A percentile compares a stretch with the other conserved stretches of the same genome.
Conservation (phyloP, 2,329 filamentous ascomycete genomes). For the Fusarium globosum region DNA sequence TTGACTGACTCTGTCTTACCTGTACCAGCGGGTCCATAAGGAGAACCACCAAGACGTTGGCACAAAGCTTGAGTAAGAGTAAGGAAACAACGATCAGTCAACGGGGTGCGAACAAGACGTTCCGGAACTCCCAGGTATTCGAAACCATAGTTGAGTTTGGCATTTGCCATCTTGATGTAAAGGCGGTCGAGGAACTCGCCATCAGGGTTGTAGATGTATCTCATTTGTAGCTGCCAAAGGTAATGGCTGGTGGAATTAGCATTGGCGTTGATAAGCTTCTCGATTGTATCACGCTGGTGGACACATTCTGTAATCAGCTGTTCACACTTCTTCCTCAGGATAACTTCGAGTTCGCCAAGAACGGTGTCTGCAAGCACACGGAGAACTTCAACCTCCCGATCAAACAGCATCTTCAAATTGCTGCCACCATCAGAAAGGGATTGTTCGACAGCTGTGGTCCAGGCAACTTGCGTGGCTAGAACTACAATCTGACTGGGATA, state of each 20-base stretch:
- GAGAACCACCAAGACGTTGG: slow-evolving; percentile 94
- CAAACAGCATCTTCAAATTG: slow-evolving; percentile 77
- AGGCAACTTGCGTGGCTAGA: slow-evolving; percentile 90
- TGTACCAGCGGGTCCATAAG: slow-evolving; percentile 96
- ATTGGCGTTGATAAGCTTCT: slow-evolving; percentile 81
- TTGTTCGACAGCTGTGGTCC: slow-evolving; percentile 88
- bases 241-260: slow-evolving; percentile 84
- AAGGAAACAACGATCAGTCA: slow-evolving; percentile 98
- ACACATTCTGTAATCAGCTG: slow-evolving; percentile 99
- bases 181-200: slow-evolving; percentile 86
- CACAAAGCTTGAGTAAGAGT: slow-evolving; percentile 96
- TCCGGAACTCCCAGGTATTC: slow-evolving; percentile 98
- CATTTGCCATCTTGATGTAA: slow-evolving; percentile 96
- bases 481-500: slow-evolving; percentile 97
- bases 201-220: slow-evolving; percentile 86
- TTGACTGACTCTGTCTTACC: slow-evolving; percentile 99
- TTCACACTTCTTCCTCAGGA: slow-evolving; percentile 95
- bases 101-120: slow-evolving; percentile 92
- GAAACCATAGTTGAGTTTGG: slow-evolving; percentile 93
- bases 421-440: slow-evolving; percentile 78
- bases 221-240: slow-evolving; percentile 96
- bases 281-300: slow-evolving; percentile 93
- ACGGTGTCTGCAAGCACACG: slow-evolving; percentile 89
- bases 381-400: slow-evolving; percentile 86
- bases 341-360: slow-evolving; percentile 85